Conservation (phyloP, 768 basidiomycete genomes). For the Rhodotorula kratochvilovae region DNA sequence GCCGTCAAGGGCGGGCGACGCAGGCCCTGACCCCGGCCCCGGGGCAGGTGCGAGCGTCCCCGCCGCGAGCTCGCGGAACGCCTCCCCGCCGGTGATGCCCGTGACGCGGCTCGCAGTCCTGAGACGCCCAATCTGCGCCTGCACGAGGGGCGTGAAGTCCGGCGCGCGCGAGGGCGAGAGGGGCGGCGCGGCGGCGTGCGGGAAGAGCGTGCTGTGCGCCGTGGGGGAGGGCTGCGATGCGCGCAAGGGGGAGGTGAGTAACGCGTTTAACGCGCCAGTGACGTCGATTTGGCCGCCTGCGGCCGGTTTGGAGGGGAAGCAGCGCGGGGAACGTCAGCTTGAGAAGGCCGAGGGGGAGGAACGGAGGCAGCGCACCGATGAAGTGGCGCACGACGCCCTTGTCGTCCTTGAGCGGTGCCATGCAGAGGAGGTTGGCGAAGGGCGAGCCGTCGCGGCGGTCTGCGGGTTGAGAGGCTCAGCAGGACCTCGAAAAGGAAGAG, state of each 20-base stretch:
- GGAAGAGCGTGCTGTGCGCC: too few relatives aligned
- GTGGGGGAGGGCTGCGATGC: not conserved
- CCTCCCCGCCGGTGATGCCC: not conserved
- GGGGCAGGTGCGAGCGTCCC: too few relatives aligned
- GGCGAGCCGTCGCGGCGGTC: constrained; percentile 18
- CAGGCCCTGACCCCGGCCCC: too few relatives aligned
- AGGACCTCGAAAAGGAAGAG: not conserved
- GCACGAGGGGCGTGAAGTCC: not conserved
- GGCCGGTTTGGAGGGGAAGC: not conserved
- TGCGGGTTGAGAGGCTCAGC: not conserved
- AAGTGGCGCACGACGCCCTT: constrained; percentile 12
- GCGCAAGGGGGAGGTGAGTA: not conserved
- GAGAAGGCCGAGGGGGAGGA: not conserved
- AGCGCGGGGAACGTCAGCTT: too few relatives aligned
- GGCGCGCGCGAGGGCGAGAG: not conserved
- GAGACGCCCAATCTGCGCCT: constrained; percentile 3
- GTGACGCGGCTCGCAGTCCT: not conserved
- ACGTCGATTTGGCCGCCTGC: constrained; percentile 17
- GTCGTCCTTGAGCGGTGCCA: constrained; percentile 9
- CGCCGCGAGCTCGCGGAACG: not conserved
- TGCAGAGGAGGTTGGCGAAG: constrained; percentile 18
- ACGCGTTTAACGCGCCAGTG: not conserved
- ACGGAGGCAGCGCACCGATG: not conserved
- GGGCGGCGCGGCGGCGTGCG: too few relatives aligned
- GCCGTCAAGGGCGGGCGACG: too few relatives aligned